Percentiles rank a stretch among this genome's conserved stretches.
Conservation (phyloP, 1,284 basidiomycete genomes). For the Austroboletus niveus region DNA sequence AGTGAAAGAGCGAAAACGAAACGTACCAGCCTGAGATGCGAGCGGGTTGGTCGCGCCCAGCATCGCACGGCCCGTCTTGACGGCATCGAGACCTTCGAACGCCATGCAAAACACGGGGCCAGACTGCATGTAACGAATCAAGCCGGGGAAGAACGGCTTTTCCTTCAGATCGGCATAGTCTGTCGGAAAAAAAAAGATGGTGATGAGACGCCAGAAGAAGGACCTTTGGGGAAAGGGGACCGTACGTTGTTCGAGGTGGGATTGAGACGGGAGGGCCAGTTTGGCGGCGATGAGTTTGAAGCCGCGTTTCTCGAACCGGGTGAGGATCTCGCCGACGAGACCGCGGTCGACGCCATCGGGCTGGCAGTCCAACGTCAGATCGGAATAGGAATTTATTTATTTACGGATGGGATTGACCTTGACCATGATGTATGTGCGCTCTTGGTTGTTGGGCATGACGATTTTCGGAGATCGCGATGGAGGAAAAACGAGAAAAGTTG, state of each 20-base stretch:
- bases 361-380: slow-evolving; percentile 40
- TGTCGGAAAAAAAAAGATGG: slow-evolving; percentile 24
- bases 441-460: slow-evolving; percentile 31
- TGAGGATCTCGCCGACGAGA: slow-evolving; percentile 92
- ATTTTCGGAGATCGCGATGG: background rate
- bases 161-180: slow-evolving; percentile 93
- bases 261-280: slow-evolving; percentile 71
- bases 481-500: too few species aligned
- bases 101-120: slow-evolving; percentile 98
- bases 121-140: slow-evolving; percentile 93
- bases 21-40: slow-evolving; percentile 75
- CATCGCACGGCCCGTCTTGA: slow-evolving; percentile 95
- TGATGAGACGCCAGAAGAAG: too few species aligned
- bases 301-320: slow-evolving; percentile 92
- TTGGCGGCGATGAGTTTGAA: slow-evolving; percentile 93
- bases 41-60: slow-evolving; percentile 98
- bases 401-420: slow-evolving; percentile 40
- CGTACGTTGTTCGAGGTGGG: slow-evolving; percentile 84
- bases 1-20: background rate
- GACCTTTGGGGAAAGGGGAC: slow-evolving; percentile 13
- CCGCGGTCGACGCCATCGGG: slow-evolving; percentile 97
- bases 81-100: slow-evolving; percentile 95
- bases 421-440: slow-evolving; percentile 90
- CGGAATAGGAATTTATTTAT: background rate
- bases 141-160: slow-evolving; percentile 90